Percentiles rank a stretch among this genome's conserved stretches.
Conservation (phyloP, 768 basidiomycete genomes). For the Royoungia palumana region DNA sequence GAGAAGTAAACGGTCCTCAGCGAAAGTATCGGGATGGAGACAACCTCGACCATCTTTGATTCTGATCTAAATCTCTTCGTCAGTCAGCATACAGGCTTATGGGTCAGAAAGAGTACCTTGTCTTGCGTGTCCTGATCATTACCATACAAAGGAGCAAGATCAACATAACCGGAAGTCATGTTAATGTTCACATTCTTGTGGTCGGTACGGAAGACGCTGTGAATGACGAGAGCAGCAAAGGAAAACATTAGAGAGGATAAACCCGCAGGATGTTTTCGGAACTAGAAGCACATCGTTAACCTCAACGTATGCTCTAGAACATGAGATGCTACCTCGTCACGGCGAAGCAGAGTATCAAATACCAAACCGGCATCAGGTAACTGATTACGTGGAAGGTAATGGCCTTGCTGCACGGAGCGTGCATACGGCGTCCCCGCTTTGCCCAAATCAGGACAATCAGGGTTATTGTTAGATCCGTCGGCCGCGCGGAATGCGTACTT, state of each 20-base stretch:
- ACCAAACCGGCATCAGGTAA: slow-evolving; percentile 78
- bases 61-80: slow-evolving; percentile 19
- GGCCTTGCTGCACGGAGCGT: slow-evolving; percentile 72
- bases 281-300: slow-evolving; percentile 39
- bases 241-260: slow-evolving; percentile 78
- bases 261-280: slow-evolving; percentile 72
- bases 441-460: slow-evolving; percentile 65
- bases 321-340: slow-evolving; percentile 52
- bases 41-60: slow-evolving; percentile 61
- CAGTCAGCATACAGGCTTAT: not conserved
- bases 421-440: slow-evolving; percentile 77
- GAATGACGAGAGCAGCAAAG: slow-evolving; percentile 80
- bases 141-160: slow-evolving; percentile 81
- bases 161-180: slow-evolving; percentile 84
- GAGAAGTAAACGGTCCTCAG: slow-evolving; percentile 73
- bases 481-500: slow-evolving; percentile 66
- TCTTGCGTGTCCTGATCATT: slow-evolving; percentile 60
- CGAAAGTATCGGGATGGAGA: slow-evolving; percentile 68
- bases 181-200: slow-evolving; percentile 67
- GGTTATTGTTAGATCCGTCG: slow-evolving; percentile 79
- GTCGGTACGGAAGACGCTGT: slow-evolving; percentile 84
- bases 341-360: slow-evolving; percentile 74
- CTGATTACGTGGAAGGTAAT: slow-evolving; percentile 61
- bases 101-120: slow-evolving; percentile 38
- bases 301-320: not conserved